phyloP scores from a whole-genome alignment of 1,284 basidiomycete species.

The Fomitopsis pinicola region DNA sequence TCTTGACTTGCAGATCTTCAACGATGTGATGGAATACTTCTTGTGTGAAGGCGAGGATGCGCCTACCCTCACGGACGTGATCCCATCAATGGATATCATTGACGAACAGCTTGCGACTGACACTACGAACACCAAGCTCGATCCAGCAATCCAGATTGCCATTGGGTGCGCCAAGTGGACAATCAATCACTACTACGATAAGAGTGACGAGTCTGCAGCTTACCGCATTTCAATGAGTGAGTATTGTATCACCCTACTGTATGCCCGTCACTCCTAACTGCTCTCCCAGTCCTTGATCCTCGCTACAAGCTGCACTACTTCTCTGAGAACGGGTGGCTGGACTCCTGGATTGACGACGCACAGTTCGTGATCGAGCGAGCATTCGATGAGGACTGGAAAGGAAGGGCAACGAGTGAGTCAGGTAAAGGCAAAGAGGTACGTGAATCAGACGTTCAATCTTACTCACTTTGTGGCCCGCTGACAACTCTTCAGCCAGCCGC shows the following conservation, averaged over 20 bases:
- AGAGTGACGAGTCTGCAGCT: slow-evolving; percentile 21
- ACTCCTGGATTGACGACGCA: background rate
- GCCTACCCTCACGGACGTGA: slow-evolving; percentile 24
- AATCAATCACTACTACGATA: slow-evolving; percentile 26
- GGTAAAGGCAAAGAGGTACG: too few relatives aligned
- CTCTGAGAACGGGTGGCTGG: slow-evolving; percentile 18
- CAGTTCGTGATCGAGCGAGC: background rate
- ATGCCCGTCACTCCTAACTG: background rate
- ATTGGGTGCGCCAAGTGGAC: slow-evolving; percentile 12
- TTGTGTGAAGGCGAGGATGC: slow-evolving; percentile 13
- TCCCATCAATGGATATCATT: slow-evolving; percentile 33
- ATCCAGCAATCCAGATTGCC: slow-evolving; percentile 13
- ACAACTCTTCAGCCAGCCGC: too few relatives aligned
- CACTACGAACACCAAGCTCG: slow-evolving; percentile 1
- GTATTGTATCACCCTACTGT: background rate
- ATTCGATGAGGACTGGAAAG: background rate
- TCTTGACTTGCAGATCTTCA: slow-evolving; percentile 12
- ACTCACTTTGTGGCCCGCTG: too few relatives aligned
- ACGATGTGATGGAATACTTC: slow-evolving; percentile 26
- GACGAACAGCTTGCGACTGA: slow-evolving; percentile 20
- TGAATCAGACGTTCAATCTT: too few relatives aligned
- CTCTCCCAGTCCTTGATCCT: slow-evolving; percentile 27
- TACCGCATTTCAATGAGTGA: slow-evolving; percentile 29
- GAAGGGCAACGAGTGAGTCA: background rate
- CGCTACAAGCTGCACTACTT: slow-evolving; percentile 29